Evolutionary conservation across 495 filamentous ascomycete genomes (phyloP), one percentile per base, ranked within the genome.

Genomic region (Neurospora intermedia): DNA sequence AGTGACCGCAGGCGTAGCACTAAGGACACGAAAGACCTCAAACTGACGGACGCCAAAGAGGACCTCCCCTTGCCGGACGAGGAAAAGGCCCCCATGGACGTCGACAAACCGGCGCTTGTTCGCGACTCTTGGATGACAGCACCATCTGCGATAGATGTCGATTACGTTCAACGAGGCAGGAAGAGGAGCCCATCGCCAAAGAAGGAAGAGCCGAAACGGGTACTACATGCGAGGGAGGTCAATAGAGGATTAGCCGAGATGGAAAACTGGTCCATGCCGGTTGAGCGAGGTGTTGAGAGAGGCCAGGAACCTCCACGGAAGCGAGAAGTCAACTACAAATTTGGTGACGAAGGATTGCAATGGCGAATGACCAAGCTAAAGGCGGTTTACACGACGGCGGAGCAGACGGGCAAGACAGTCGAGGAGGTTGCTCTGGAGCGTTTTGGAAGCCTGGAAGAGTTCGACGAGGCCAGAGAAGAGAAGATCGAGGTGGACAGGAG

Each of bases 331-430:
- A 83, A 85, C 73, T 99, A 98, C 78, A 92, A 84, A 0, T 97
- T 99, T 82, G 96, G 96, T 20, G 96, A 99, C 80, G 80, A 88
- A 16, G 96, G 96, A 0, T 93, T 94, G 20, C 87, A 91, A 74
- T 99, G 96, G 95, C 89, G 96, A 66, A 98, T 98, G 95, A 95
- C 90, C 42, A 97, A 93, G 78, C 87, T 99, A 39, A 93, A 91
- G 76, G 91, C 90, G 8, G 91, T 97, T 20, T 97, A 97, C 82
- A 87, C 90, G 70, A 88, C 90, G 72, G 91, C 93, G 0, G 87
- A 97, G 76, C 90, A 95, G 77, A 90, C 84, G 11, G 90, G 90
- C 4, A 85, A 84, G 70, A 46, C 88, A 8, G 84, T 96, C 20
- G 94, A 98, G 38, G 92, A 94, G 39, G 83, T 97, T 71, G 96